Evolutionary conservation across 306 rosid species (phyloP).

Genomic region (Citrullus mucosospermus): DNA sequence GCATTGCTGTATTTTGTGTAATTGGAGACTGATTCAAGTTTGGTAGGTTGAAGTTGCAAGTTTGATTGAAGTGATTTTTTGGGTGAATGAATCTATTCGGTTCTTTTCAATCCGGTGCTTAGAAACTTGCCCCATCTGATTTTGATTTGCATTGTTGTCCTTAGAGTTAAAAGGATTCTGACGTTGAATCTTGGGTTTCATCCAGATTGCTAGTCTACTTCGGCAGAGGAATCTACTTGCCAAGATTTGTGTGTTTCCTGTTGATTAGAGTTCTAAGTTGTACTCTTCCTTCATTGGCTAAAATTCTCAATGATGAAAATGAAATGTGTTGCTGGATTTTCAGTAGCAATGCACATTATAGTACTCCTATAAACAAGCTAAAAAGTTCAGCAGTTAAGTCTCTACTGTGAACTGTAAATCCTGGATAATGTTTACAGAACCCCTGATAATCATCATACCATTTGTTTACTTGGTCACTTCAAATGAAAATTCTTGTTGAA

Average conservation of each 20-base stretch:
- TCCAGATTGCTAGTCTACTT: neutral
- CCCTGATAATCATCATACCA: neutral
- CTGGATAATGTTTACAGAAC: neutral
- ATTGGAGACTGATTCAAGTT: conserved; percentile 1
- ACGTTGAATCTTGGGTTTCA: neutral
- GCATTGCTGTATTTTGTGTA: conserved; percentile 4
- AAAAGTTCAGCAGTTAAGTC: neutral
- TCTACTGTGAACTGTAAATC: neutral
- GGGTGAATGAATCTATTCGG: neutral
- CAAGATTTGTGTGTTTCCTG: neutral
- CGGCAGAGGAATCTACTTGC: neutral
- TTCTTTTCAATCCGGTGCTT: neutral
- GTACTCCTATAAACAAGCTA: neutral
- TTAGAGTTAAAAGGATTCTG: neutral
- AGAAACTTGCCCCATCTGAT: neutral
- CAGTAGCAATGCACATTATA: neutral
- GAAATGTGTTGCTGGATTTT: neutral
- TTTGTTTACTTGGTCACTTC: neutral
- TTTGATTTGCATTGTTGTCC: neutral
- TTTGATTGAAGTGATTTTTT: neutral
- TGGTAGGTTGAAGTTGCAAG: neutral
- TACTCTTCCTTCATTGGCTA: neutral
- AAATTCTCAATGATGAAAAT: neutral
- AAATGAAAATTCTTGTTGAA: neutral
- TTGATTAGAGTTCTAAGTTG: neutral